These are phyloP conservation scores for Pulveroboletus sp. DNA, from an alignment of 768 basidiomycete species.

Conservation along the genomic window DNA sequence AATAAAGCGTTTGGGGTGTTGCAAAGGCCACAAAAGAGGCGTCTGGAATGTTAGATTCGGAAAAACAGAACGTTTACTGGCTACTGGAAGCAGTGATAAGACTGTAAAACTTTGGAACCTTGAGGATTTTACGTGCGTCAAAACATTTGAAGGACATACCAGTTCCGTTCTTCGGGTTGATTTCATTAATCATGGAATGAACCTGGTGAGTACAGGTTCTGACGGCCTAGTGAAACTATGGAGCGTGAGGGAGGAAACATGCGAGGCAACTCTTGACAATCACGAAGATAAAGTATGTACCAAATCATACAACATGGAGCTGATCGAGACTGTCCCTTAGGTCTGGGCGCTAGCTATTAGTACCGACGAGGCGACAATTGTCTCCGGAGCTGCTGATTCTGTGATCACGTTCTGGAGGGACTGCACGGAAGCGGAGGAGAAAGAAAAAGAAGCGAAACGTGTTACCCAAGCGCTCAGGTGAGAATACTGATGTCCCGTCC, in stretches of 20 bases:
- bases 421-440: slow-evolving; percentile 78
- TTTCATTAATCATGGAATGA: slow-evolving; percentile 77
- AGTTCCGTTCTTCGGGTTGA: slow-evolving; percentile 94
- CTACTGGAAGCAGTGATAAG: slow-evolving; percentile 93
- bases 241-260: slow-evolving; percentile 87
- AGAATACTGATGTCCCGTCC: slow-evolving; percentile 26
- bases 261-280: slow-evolving; percentile 85
- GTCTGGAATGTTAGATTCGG: slow-evolving; percentile 95
- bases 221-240: slow-evolving; percentile 96
- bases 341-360: slow-evolving; percentile 94
- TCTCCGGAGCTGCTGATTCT: slow-evolving; percentile 95
- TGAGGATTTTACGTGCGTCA: slow-evolving; percentile 88
- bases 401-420: slow-evolving; percentile 96
- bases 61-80: slow-evolving; percentile 74
- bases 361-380: slow-evolving; percentile 74
- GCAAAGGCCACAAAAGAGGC: slow-evolving; percentile 94
- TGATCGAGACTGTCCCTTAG: slow-evolving; percentile 37
- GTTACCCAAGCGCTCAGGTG: slow-evolving; percentile 77
- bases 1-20: slow-evolving; percentile 74
- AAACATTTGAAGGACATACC: slow-evolving; percentile 97
- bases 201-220: slow-evolving; percentile 85
- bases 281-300: slow-evolving; percentile 89
- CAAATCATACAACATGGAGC: not conserved
- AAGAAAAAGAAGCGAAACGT: slow-evolving; percentile 68
- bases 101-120: slow-evolving; percentile 92